phyloP scores from a whole-genome alignment of 352 stramenopile genomes.

The Phytophthora ohioensis region DNA sequence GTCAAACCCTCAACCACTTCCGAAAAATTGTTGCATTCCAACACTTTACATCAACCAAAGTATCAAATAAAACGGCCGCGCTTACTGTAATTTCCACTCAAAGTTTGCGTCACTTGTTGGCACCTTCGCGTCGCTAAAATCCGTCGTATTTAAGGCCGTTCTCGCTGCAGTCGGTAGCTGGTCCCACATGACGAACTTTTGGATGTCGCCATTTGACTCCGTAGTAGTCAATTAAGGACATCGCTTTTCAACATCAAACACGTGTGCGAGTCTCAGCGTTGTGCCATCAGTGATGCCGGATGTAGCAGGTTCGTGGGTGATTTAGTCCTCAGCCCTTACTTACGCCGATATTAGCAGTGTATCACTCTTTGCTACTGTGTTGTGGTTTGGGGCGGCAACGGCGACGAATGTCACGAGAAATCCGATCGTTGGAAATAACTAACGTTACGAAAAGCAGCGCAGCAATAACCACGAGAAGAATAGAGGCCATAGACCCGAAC shows the following conservation, averaged over 20 bases:
- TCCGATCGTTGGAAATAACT: slow-evolving; percentile 58
- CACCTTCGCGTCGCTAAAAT: slow-evolving; percentile 24
- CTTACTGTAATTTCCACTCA: slow-evolving; percentile 14
- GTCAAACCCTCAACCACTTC: too few relatives aligned
- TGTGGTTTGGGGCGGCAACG: slow-evolving; percentile 50
- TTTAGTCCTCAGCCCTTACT: too few relatives aligned
- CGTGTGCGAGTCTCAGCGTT: slow-evolving; percentile 12
- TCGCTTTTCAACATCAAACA: slow-evolving; percentile 8
- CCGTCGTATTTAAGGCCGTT: slow-evolving; percentile 19
- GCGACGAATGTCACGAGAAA: slow-evolving; percentile 54
- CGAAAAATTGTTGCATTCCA: too few relatives aligned
- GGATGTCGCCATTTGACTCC: background rate
- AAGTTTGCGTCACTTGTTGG: slow-evolving; percentile 18
- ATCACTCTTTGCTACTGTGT: background rate
- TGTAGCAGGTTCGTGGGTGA: background rate
- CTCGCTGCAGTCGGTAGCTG: slow-evolving; percentile 19
- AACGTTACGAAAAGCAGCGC: slow-evolving; percentile 43
- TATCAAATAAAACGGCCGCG: slow-evolving; percentile 20
- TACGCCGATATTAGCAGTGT: too few relatives aligned
- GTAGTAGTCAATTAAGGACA: slow-evolving; percentile 12
- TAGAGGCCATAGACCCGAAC: slow-evolving; percentile 40
- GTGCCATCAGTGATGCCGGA: slow-evolving; percentile 18
- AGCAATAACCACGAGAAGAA: slow-evolving; percentile 54
- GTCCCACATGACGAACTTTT: slow-evolving; percentile 28
- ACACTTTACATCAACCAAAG: too few relatives aligned